Evolutionary conservation across 2,329 filamentous ascomycete genomes (phyloP).

Genomic region (Trichoderma brevicompactum): DNA sequence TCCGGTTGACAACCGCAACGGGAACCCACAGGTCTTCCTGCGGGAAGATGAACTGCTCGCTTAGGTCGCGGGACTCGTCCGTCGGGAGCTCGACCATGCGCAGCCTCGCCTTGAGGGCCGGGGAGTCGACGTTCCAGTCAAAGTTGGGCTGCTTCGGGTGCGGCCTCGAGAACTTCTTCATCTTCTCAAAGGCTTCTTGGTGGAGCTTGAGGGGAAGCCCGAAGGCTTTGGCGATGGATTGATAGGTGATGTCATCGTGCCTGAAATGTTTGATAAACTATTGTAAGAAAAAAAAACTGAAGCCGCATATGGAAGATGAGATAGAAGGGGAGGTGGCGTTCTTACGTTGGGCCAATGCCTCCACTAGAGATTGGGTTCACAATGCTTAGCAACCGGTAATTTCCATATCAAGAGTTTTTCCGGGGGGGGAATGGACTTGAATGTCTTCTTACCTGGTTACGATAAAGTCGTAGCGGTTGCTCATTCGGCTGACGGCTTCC

Average conservation of each 20-base stretch:
- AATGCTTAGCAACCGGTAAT: background rate
- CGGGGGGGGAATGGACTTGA: background rate
- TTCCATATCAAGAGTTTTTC: background rate
- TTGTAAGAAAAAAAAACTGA: conserved; percentile 18
- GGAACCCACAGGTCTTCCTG: conserved; percentile 89
- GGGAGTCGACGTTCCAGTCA: conserved; percentile 81
- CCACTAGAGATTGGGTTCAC: conserved; percentile 55
- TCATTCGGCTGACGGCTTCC: conserved; percentile 87
- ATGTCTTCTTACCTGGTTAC: conserved; percentile 69
- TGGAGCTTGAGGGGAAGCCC: conserved; percentile 76
- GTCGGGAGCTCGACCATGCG: conserved; percentile 89
- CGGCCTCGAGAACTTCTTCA: conserved; percentile 79
- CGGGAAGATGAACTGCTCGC: conserved; percentile 78
- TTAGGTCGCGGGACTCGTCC: conserved; percentile 66
- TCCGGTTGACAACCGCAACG: conserved; percentile 84
- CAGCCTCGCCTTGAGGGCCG: conserved; percentile 77
- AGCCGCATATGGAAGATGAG: background rate
- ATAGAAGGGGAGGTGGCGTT: background rate
- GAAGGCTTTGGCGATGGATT: conserved; percentile 91
- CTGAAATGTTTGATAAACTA: conserved; percentile 49
- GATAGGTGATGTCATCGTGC: conserved; percentile 97
- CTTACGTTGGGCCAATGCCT: conserved; percentile 92
- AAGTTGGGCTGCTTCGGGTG: conserved; percentile 75
- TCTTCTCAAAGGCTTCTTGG: conserved; percentile 74
- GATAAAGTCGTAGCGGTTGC: conserved; percentile 86